Conservation (phyloP, 352 stramenopile species). For the Blastocystis hominis region DNA sequence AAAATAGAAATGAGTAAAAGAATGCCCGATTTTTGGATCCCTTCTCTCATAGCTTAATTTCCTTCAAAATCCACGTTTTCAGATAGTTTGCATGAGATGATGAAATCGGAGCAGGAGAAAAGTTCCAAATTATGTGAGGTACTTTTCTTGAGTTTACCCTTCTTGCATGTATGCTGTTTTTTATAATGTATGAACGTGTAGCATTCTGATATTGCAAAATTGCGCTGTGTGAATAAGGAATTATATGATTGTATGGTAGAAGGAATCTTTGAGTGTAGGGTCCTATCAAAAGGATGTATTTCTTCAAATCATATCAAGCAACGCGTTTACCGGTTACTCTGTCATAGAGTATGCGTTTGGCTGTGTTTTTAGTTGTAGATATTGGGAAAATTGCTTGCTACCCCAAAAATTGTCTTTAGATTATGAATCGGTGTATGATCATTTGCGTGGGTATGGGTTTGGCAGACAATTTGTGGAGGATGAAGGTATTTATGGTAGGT, state of each 20-base stretch:
- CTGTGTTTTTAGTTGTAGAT: not conserved
- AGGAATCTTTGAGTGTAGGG: not conserved
- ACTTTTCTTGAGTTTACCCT: not conserved
- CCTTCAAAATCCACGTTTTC: not conserved
- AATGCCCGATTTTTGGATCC: not conserved
- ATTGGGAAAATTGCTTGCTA: constrained; percentile 12
- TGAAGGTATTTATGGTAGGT: not conserved
- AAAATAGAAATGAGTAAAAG: not conserved
- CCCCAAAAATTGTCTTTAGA: not conserved
- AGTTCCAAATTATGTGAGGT: not conserved
- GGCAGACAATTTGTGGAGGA: constrained; percentile 11
- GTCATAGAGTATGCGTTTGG: not conserved
- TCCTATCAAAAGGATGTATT: not conserved
- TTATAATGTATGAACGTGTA: not conserved
- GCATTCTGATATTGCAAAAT: not conserved
- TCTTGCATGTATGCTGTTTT: not conserved
- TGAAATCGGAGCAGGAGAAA: not conserved
- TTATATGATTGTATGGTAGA: not conserved
- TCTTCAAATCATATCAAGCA: not conserved
- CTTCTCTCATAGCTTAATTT: not conserved
- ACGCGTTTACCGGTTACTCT: not conserved
- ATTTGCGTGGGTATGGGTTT: constrained; percentile 27
- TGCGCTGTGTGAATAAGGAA: not conserved
- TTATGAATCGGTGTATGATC: constrained; percentile 8
- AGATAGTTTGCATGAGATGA: not conserved